Evolutionary conservation across 257 asterid genomes (phyloP), one percentile per base, ranked within the genome.

Genomic region (Orobanche coerulescens): DNA sequence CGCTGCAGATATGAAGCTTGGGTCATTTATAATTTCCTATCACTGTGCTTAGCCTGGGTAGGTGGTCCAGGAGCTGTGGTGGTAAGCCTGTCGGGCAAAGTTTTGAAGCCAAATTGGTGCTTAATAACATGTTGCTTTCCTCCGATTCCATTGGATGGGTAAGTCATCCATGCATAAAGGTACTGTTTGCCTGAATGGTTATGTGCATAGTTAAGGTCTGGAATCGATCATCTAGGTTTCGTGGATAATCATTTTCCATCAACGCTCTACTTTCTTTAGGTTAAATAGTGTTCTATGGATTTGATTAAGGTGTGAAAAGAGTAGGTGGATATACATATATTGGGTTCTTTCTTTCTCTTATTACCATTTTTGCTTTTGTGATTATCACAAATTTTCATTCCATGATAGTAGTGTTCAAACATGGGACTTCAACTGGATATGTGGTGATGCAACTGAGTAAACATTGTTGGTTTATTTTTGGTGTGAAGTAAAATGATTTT

Each of bases 11-110:
- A 93, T 74, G 99, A 93, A 87, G 99, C 99, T 53, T 93, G 99
- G 99, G 96, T 93, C 78, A 93, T 93, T 61, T 93, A 93, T 79
- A 93, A 93, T 76, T 93, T 93, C 81, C 80, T 93, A 48, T 93
- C 99, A 13, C 77, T 93, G 69, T 93, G 99, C 96, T 72, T 93
- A 75, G 99, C 95, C 65, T 93, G 99, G 99, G 96, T 93, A 54
- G 99, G 99, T 69, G 99, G 99, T 73, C 97, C 99, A 48, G 99
- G 99, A 62, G 95, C 99, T 71, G 96, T 93, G 52, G 97, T 93
- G 59, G 67, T 93, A 61, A 93, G 94, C 71, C 85, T 93, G 68
- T 77, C 81, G 55, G 97, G 99, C 10, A 88, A 91, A 70, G 69
- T 75, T 72, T 67, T 93, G 79, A 84, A 87, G 86, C 94, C 95